These are phyloP conservation scores for Colletotrichum spinosum DNA, from an alignment of 2,329 filamentous ascomycete genomes.

Conservation along the genomic window DNA sequence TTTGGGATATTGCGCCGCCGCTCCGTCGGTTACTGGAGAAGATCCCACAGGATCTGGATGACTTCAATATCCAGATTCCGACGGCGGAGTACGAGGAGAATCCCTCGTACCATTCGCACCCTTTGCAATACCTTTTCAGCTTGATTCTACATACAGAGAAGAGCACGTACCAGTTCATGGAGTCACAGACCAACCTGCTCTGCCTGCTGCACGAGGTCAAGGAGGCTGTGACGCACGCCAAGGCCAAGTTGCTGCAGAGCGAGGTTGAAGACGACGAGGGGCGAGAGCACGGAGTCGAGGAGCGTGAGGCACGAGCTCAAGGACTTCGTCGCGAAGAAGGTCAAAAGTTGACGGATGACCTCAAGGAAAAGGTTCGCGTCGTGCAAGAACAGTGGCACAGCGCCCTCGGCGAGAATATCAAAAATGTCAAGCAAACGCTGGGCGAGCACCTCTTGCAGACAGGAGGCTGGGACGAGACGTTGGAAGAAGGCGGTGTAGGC, in stretches of 20 bases:
- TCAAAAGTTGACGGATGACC: constrained; percentile 78
- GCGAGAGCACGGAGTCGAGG: constrained; percentile 45
- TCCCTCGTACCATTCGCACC: constrained; percentile 81
- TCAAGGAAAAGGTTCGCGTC: constrained; percentile 92
- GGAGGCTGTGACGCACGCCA: constrained; percentile 78
- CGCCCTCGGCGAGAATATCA: constrained; percentile 83
- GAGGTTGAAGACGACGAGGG: constrained; percentile 62
- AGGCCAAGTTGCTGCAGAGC: constrained; percentile 74
- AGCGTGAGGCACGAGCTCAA: constrained; percentile 57
- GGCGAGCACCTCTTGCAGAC: constrained; percentile 78
- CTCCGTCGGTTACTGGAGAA: constrained; percentile 83
- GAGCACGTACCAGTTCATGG: constrained; percentile 96
- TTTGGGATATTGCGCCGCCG: constrained; percentile 96
- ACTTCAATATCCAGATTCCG: constrained; percentile 83
- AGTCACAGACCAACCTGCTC: constrained; percentile 90
- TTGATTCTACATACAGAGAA: constrained; percentile 89
- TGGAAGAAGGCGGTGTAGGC: constrained; percentile 69
- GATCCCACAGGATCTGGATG: constrained; percentile 70
- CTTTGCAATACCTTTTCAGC: constrained; percentile 90
- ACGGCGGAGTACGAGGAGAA: constrained; percentile 86
- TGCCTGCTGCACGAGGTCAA: constrained; percentile 93
- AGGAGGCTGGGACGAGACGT: constrained; percentile 89
- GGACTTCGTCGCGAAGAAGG: constrained; percentile 76
- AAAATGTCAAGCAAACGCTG: constrained; percentile 78
- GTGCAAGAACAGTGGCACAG: constrained; percentile 93